Base-by-base conservation (phyloP, 176 grass and related monocot species). In the Oryza punctata region DNA sequence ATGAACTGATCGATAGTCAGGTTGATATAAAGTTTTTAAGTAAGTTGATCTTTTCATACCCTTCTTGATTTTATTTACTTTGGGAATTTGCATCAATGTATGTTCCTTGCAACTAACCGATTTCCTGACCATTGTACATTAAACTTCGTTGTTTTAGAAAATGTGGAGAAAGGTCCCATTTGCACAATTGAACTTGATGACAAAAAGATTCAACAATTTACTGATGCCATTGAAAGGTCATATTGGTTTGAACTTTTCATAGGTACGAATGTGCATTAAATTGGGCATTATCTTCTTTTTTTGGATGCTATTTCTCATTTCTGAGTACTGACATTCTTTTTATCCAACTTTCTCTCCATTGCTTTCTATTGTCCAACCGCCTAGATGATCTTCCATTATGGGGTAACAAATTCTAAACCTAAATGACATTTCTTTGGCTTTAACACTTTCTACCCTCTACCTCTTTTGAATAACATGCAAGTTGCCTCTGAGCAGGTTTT, bases 241-340 rank as follows among this genome's bases (percentile, higher is more conserved):
- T 99, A 99, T 87, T 99, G 96, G 96, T 99, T 94, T 94, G 96
- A 99, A 77, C 92, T 99, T 81, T 99, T 99, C 81, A 99, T 99
- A 86, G 96, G 96, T 99, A 88, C 72, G 46, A 44, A 85, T 82
- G 1, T 10, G 37, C 81, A 69, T 82, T 86, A 87, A 10, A n/a
- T 91, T 69, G 66, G 45, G 50, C 43, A 25, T 33, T 44, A 4
- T 74, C 49, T 78, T 75, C 37, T 61, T 77, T 30, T 86, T 47
- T 77, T 74, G 15, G 1, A 70, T 59, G 54, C 65, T 80, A 49
- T 73, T 85, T 73, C 18, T 65, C n/a, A 16, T 81, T 75, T 64
- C 61, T 93, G 84, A 16, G 75, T 75, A 54, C 61, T 93, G 82
- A 83, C 80, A 89, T 80, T 85, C 50, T 76, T 77, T 78, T 12